Evolutionary conservation across 2,329 filamentous ascomycete species (phyloP), one percentile per base, ranked within the genome.

Genomic region (Fusarium palustre): DNA sequence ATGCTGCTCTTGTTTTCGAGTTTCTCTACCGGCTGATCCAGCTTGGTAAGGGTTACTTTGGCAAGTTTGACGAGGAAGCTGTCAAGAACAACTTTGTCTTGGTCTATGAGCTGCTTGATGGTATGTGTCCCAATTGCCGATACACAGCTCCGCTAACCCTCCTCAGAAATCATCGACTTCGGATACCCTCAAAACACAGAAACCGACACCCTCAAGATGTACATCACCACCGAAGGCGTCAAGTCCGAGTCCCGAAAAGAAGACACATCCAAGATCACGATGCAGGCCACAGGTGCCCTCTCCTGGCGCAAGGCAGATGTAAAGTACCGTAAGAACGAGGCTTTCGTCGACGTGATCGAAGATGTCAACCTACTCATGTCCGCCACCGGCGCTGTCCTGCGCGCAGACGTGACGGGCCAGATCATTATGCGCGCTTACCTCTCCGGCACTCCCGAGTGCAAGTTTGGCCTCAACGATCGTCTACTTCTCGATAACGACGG

Each of bases 31-130:
- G 94, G 74, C 84, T 99, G 76, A 92, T 97, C 71, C 88, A 91
- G 77, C 85, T 99, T 70, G 96, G 96, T 42, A 94, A 92, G 82
- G 93, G 94, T 60, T 99, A 99, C 82, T 99, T 99, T 86, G 95
- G 92, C 78, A 98, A 98, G 82, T 97, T 99, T 78, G 96, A 99
- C 77, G 96, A 99, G 85, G 96, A 99, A 83, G 94, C 96, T 59
- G 95, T 99, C 75, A 99, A 99, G 90, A 98, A 97, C 83, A 99
- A 99, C 84, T 99, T 99, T 83, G 96, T 99, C 70, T 86, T 99
- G 72, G 94, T 99, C 39, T 99, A 99, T 81, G 96, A 99, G 86
- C 87, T 99, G 59, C 84, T 99, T 58, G 96, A 99, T 80, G 93
- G 93, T 96, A 78, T 68, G 28, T 50, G n/a, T n/a, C 18, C 8